Base-by-base conservation (phyloP, 306 rosid species). In the Cercis canadensis region DNA sequence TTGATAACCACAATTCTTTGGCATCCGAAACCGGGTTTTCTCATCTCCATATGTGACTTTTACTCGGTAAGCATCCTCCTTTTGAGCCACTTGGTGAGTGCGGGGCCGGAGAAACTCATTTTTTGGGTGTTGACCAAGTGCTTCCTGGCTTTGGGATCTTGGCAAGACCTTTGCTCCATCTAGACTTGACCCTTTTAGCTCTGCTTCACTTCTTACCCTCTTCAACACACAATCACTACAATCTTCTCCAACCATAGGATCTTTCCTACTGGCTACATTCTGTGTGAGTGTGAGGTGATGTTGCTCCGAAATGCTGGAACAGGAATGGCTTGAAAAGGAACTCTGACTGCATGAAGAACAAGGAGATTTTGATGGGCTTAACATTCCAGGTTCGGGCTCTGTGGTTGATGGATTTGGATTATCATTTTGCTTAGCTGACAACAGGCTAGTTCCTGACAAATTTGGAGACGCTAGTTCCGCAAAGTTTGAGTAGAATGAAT, bases 11-110 rank as follows among this genome's bases (percentile, higher is more conserved):
- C 95, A 86, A 34, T 13, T 62, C 52, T 58, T 83, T 3, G 77
- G 89, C 82, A 89, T 78, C 63, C 96, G 85, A 50, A 95, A 95
- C 75, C 99, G 88, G 5, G 79, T 65, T 82, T 75, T 92, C 61
- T 87, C 97, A 9, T 95, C 99, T 51, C 92, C 89, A 40, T 57
- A 87, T 18, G 92, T 70, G 29, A 92, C 87, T 81, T 95, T 95
- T 33, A 92, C 89, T 75, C 84, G 83, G 3, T 63, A 79, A 66
- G 67, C 17, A 55, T 80, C 79, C 33, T 81, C 80, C 70, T 49
- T 75, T 73, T 53, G 68, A 17, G 78, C 41, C 21, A 24, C 34
- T 44, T 62, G 66, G 50, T 18, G 29, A n/a, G 41, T 60, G 43
- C 74, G 17, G 3, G 80, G 44, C 16, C 18, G 15, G 18, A 71